Evolutionary conservation across 169 alveolate species (phyloP).

Genomic region (Fabrea salina): DNA sequence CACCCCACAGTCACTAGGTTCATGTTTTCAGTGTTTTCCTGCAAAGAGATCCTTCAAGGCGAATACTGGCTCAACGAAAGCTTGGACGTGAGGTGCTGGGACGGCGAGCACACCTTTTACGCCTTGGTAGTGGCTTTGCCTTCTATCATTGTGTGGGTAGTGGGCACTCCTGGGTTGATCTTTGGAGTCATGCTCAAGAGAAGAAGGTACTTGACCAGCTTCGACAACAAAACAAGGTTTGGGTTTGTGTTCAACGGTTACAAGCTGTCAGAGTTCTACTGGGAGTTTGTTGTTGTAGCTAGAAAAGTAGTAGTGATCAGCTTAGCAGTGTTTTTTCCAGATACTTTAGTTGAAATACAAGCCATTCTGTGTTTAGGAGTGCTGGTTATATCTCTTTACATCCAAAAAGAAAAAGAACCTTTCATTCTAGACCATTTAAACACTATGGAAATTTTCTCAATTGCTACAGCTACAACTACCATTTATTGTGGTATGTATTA

Average conservation of each 20-base stretch:
- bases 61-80: neutral
- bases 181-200: neutral
- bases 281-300: conserved; percentile 24
- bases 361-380: neutral
- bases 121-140: conserved; percentile 14
- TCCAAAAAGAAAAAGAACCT: neutral
- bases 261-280: neutral
- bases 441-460: neutral
- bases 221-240: neutral
- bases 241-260: conserved; percentile 33
- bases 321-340: neutral
- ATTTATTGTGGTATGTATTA: neutral
- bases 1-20: neutral
- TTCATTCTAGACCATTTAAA: neutral
- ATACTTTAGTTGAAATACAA: neutral
- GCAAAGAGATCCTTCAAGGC: neutral
- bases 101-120: neutral
- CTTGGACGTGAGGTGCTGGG: conserved; percentile 21
- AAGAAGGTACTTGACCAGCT: neutral
- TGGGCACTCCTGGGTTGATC: neutral
- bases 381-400: neutral
- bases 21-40: neutral
- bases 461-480: neutral
- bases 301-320: conserved; percentile 8
- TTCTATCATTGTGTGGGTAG: neutral